phyloP scores from a whole-genome alignment of 768 basidiomycete species.

The Boletus subcaerulescens region DNA sequence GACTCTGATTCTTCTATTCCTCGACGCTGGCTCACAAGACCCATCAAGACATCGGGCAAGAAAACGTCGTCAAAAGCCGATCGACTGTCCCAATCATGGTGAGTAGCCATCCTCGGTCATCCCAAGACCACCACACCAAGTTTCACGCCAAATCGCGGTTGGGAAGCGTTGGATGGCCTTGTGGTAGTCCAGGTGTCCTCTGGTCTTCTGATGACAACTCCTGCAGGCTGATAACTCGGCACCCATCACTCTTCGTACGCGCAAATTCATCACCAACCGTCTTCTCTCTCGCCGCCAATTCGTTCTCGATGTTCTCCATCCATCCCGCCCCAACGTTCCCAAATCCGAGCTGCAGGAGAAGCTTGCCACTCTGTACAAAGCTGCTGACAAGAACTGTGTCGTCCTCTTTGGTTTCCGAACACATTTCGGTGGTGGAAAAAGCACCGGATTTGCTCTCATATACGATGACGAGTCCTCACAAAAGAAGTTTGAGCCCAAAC shows the following conservation, averaged over 20 bases:
- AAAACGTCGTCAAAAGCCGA: slow-evolving; percentile 20
- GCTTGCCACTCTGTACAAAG: slow-evolving; percentile 90
- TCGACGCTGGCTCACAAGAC: slow-evolving; percentile 10
- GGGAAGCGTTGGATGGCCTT: slow-evolving; percentile 27
- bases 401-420: slow-evolving; percentile 94
- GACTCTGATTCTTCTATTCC: slow-evolving; percentile 24
- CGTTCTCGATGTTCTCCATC: slow-evolving; percentile 92
- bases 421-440: slow-evolving; percentile 96
- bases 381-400: slow-evolving; percentile 82
- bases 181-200: slow-evolving; percentile 20
- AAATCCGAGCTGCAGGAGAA: slow-evolving; percentile 90
- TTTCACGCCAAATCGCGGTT: slow-evolving; percentile 6
- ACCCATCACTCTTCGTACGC: slow-evolving; percentile 93
- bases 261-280: slow-evolving; percentile 99
- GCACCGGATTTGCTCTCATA: slow-evolving; percentile 95
- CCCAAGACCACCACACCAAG: neutral
- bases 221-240: slow-evolving; percentile 71
- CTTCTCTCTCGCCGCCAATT: slow-evolving; percentile 96
- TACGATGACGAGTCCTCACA: slow-evolving; percentile 95
- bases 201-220: slow-evolving; percentile 13
- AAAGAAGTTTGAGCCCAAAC: slow-evolving; percentile 96
- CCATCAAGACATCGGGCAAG: slow-evolving; percentile 29
- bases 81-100: slow-evolving; percentile 35
- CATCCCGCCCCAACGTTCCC: slow-evolving; percentile 91
- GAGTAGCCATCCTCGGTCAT: slow-evolving; percentile 21